Evolutionary conservation across 805 yeast species (phyloP).

Genomic region (Metschnikowia koreensis): DNA sequence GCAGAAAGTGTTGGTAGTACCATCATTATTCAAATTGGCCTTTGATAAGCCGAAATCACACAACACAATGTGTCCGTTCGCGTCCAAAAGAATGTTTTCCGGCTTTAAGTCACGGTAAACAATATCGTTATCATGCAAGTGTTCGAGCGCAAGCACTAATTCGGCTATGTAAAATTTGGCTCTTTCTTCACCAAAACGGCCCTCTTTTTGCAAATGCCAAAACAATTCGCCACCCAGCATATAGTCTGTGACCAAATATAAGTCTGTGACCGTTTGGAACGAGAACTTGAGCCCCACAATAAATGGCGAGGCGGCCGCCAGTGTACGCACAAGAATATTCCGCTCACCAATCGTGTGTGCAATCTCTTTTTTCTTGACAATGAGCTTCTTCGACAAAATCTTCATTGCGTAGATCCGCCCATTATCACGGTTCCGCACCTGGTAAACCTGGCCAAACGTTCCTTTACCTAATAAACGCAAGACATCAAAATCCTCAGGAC

Average conservation of each 20-base stretch:
- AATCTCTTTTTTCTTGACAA: constrained; percentile 94
- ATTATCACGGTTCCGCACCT: constrained; percentile 88
- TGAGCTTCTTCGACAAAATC: constrained; percentile 88
- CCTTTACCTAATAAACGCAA: constrained; percentile 91
- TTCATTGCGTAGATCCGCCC: constrained; percentile 96
- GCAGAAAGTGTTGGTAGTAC: constrained; percentile 94
- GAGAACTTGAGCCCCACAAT: constrained; percentile 95
- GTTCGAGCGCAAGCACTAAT: constrained; percentile 87
- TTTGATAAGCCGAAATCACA: constrained; percentile 97
- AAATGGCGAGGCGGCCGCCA: constrained; percentile 85
- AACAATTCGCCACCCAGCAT: constrained; percentile 98
- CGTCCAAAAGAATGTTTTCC: constrained; percentile 91
- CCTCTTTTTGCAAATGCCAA: constrained; percentile 96
- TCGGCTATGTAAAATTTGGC: constrained; percentile 98
- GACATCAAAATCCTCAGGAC: constrained; percentile 93
- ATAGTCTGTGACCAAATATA: constrained; percentile 92
- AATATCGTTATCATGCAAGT: constrained; percentile 90
- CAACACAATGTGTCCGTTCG: constrained; percentile 94
- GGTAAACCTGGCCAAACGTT: constrained; percentile 96
- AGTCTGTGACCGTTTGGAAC: constrained; percentile 90
- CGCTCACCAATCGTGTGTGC: constrained; percentile 98
- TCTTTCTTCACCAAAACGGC: constrained; percentile 86
- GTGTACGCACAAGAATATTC: constrained; percentile 88
- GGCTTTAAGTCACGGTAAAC: constrained; percentile 97
- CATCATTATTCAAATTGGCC: constrained; percentile 81